Evolutionary conservation across 495 filamentous ascomycete species (phyloP), one percentile per base, ranked within the genome.

Genomic region (Aspergillus heteromorphus): DNA sequence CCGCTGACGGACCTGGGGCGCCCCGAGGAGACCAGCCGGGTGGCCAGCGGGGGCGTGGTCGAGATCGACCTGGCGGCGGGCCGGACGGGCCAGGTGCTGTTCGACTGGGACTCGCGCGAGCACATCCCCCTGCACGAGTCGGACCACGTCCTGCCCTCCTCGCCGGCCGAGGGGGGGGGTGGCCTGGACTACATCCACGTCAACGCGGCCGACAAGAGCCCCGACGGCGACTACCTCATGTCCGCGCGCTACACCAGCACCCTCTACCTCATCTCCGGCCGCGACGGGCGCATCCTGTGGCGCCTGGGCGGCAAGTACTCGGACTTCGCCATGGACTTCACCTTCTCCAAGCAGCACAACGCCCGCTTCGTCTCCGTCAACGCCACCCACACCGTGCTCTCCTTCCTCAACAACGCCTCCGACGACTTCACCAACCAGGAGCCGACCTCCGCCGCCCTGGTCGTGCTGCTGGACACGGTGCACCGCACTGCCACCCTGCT

Each of bases 271-370:
- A 74, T 85, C 55, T 80, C 79, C 21, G 79, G 78, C 27, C 72
- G 71, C 21, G 72, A 79, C 51, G 79, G 81, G 20, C 64, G 62
- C 19, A 71, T 84, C 55, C 71, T 82, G 49, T 85, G 82, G 82
- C 73, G 75, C 7, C 66, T 85, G 40, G 69, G 77, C 45, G 81
- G 80, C 27, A 34, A 64, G 50, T 59, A 69, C 43, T 57, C 74
- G 54, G 61, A 71, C 23, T 76, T 79, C 40, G 55, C 56, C 4
- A 61, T 59, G 38, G 68, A 74, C 52, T 77, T 78, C 57, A 63
- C 72, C 4, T 84, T 85, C 67, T 75, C 75, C 29, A 77, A 72
- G 55, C 81, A 85, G 60, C 81, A 85, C 56, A 74, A 83, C 59
- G 81, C 75, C 10, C 73, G 78, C 18, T 82, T 75, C 59, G 50